Base-by-base conservation (phyloP, 208 protist species). In the Crithidia sp. region DNA sequence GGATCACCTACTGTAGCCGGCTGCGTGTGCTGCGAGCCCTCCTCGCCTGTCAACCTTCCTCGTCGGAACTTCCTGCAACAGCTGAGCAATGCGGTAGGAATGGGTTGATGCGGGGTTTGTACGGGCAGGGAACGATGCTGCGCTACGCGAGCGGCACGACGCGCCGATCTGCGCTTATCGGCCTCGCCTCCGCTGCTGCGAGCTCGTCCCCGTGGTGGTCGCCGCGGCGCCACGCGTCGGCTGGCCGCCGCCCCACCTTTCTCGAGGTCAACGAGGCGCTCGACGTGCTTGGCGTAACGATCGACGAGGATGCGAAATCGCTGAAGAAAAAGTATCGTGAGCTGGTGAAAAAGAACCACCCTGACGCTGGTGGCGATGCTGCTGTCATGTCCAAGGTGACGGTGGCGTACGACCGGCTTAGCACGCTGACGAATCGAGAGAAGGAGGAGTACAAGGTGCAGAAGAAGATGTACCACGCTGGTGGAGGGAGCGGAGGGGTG, bases 291-390 rank as follows among this genome's bases (percentile, higher is more conserved):
- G 87, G 79, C 2, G 79, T 89, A 6, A 55, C 47, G 6, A 76
- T 88, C 64, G 78, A 83, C 45, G 77, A 77, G 45, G 77, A 85
- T 41, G 36, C 73, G 4, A 81, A 80, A 60, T 64, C 57, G 43
- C 39, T 91, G 9, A 95, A 95, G 79, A 83, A 74, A 59, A 66
- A 81, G 41, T 95, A 95, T 70, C 87, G 86, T 37, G 85, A 91
- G 43, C 77, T 93, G 17, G 85, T 84, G 5, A 85, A 86, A 55
- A 81, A 85, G 57, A 72, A 95, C 75, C 91, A 96, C 77, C 91
- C 91, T 4, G 91, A 96, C 67, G 86, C 87, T 8, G 91, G 91
- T 41, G 91, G 91, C 37, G 85, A 92, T 37, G 91, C 68, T 37
- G 79, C 75, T 41, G 65, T 72, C 36, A 96, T 96, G 91, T 67